Base-by-base conservation (phyloP, 805 yeast species). In the Diddensiella caesifluorescens region DNA sequence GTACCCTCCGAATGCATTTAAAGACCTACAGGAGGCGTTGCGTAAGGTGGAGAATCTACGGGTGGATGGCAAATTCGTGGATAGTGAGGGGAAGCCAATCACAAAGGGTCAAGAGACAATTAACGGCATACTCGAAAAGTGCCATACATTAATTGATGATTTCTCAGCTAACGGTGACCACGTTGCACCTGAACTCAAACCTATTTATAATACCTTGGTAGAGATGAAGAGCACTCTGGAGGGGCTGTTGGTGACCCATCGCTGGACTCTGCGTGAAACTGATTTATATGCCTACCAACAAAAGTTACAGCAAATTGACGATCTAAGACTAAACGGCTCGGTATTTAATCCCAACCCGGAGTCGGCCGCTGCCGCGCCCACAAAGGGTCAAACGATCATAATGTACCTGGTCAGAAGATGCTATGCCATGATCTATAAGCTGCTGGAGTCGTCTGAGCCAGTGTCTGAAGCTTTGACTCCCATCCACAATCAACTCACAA, bases 241-340 rank as follows among this genome's bases (percentile, higher is more conserved):
- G 53, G 86, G 85, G 51, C 68, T 92, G 48, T 70, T 90, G 53
- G 78, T 92, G 34, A 92, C 98, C 2, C 80, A 96, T 63, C 76
- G 98, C 61, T 92, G 99, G 99, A 90, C 97, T 2, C 69, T 92
- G 66, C 77, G 99, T 57, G 95, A 89, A 56, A 92, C 98, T 0
- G 99, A 92, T 64, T 70, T 92, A 47, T 92, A 83, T 65, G 72
- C 74, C 37, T 89, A 84, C 60, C 95, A 88, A 63, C 78, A 80
- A 55, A 71, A 72, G 48, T 69, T 92, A 48, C 80, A 77, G 54
- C 74, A 70, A 44, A 79, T 92, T 47, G 96, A 90, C 59, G 82
- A 79, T 39, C 59, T 73, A 48, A 71, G 96, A 54, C 71, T 80
- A 5, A 68, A 74, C 40, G 85, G 85, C 3, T 70, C 70, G 49